Evolutionary conservation across 2,329 filamentous ascomycete genomes (phyloP), one percentile per base, ranked within the genome.

Genomic region (Apiospora phragmitis): DNA sequence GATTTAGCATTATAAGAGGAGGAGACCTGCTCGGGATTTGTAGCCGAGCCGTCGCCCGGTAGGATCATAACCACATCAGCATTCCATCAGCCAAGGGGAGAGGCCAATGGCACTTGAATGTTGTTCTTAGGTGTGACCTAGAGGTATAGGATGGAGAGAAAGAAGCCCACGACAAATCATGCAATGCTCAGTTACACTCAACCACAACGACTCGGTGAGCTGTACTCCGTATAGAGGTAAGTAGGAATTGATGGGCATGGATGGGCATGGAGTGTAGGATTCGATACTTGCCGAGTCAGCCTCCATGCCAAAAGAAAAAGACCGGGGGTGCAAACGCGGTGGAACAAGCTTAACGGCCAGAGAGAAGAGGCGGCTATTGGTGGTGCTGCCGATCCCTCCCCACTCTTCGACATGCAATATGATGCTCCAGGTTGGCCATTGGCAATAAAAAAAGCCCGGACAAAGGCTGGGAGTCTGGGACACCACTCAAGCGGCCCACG

Each of bases 21-120:
- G 55, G 55, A 62, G 55, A 32, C 4, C n/a, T 62, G 24, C 18
- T 62, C 55, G 55, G 55, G 32, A 38, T 11, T 24, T 62, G 55
- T 38, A n/a, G 14, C 11, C 55, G 32, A 62, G 55, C 55, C 55
- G 55, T n/a, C 32, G 21, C 38, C 38, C 55, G 29, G 55, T 12
- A 62, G 32, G 42, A 67, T 67, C 65, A 67, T 67, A 67, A 67
- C 65, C 38, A 67, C 65, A 45, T 67, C 65, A 67, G 41, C 26
- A 26, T 67, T 43, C 38, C 65, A 67, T 67, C 65, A 67, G 65
- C 65, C 38, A 67, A 67, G 55, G 29, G 32, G 45, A 29, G 29
- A 4, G 21, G 9, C 29, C 18, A 38, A 29, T 62, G 38, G 38
- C 38, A 41, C 38, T 11, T 41, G 11, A 12, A 12, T 1, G 12